Base-by-base conservation (phyloP, 306 rosid species). In the Comarum palustre region DNA sequence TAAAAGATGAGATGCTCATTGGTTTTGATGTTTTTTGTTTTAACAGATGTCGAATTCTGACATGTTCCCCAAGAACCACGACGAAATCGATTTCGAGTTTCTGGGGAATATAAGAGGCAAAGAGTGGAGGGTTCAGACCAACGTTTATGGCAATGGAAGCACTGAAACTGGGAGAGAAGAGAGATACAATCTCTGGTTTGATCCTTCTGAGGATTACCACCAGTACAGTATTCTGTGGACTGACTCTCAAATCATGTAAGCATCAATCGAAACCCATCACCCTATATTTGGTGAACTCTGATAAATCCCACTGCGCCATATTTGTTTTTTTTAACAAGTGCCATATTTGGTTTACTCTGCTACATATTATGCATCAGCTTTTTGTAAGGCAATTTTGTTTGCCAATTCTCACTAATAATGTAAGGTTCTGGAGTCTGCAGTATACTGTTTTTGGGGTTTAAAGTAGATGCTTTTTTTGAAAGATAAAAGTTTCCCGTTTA, bases 141-240 rank as follows among this genome's bases (percentile, higher is more conserved):
- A 94, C 75, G 78, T 94, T 79, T 94, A 94, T 78, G 98, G 98
- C 41, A 94, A 94, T 82, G 98, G 98, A 84, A 94, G 98, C 80
- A 94, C 98, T 25, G 73, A 31, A 64, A 68, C 87, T 38, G 98
- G 98, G 55, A 89, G 97, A 81, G 98, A 94, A 77, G 98, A 94
- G 84, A 87, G 97, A 79, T 86, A 81, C 85, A 83, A 79, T 82
- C 88, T 94, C 12, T 86, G 97, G 98, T 94, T 94, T 78, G 98
- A 94, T 83, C 97, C 98, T 72, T 39, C 98, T 19, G 96, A 91
- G 27, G 94, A 91, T 80, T 88, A 79, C 68, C 98, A 94, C 68
- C 89, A 86, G 72, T 94, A 91, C 83, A 85, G 90, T 63, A 86
- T 94, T 73, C 96, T 89, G 20, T 94, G 98, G 98, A 85, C 96